phyloP scores from a whole-genome alignment of 495 filamentous ascomycete genomes.

The Penicillium simplicissimum region DNA sequence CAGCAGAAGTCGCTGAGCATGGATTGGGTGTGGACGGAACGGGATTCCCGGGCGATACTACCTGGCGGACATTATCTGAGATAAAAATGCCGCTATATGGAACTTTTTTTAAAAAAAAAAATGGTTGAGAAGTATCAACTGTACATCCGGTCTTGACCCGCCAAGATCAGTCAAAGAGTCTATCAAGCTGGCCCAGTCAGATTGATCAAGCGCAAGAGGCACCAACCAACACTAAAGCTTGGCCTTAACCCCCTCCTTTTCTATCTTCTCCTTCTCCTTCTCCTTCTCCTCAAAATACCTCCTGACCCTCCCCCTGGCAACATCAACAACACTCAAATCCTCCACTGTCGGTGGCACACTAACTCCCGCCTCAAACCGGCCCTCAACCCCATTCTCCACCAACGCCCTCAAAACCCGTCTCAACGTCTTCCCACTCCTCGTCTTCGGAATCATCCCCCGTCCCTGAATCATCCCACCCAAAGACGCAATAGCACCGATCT shows the following conservation, averaged over 20 bases:
- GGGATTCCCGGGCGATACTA: no score
- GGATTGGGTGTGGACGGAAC: no score
- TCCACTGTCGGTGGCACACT: slow-evolving; percentile 62
- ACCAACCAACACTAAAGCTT: slow-evolving; percentile 51
- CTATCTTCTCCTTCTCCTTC: slow-evolving; percentile 3
- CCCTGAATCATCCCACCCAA: slow-evolving; percentile 83
- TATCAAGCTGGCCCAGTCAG: no score
- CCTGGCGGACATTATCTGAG: no score
- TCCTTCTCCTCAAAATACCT: slow-evolving; percentile 57
- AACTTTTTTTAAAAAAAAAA: no score
- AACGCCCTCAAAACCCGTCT: slow-evolving; percentile 78
- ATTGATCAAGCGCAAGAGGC: no score
- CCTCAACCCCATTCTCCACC: slow-evolving; percentile 61
- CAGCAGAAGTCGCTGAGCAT: no score
- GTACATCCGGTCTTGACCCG: no score
- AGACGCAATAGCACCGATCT: slow-evolving; percentile 84
- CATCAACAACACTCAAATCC: slow-evolving; percentile 56
- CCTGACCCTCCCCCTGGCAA: slow-evolving; percentile 54
- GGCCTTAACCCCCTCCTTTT: slow-evolving; percentile 37
- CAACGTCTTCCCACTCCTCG: slow-evolving; percentile 83
- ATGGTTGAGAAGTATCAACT: no score
- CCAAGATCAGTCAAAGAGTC: no score
- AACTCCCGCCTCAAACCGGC: slow-evolving; percentile 52
- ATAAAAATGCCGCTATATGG: no score
- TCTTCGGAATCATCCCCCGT: slow-evolving; percentile 90